Percentiles rank a stretch among this genome's conserved stretches.
Evolutionary conservation across 352 stramenopile genomes (phyloP).

Genomic region (Phytophthora fragariaefolia): DNA sequence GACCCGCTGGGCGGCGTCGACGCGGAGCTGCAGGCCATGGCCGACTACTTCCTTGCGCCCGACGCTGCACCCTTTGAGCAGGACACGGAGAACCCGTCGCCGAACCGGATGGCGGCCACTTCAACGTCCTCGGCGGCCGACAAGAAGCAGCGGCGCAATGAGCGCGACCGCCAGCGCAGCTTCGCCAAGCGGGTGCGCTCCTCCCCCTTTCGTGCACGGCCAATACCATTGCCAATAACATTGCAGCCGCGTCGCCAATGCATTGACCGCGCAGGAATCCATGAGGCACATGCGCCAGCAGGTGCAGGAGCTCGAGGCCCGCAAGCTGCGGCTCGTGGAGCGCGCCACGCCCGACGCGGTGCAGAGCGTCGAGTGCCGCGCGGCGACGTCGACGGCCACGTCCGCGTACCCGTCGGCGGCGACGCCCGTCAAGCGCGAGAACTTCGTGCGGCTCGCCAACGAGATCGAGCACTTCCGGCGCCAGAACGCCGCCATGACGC

Average conservation of each 20-base stretch:
- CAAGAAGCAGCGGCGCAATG: constrained; percentile 59
- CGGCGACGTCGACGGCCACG: neutral
- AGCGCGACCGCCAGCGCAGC: constrained; percentile 63
- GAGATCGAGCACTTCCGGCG: constrained; percentile 55
- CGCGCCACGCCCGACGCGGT: constrained; percentile 4
- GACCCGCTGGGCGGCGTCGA: constrained; percentile 11
- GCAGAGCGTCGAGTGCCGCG: constrained; percentile 14
- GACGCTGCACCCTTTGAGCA: constrained; percentile 12
- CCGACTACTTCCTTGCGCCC: constrained; percentile 26
- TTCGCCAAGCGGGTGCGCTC: constrained; percentile 55
- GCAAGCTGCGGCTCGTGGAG: constrained; percentile 50
- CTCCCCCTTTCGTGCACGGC: neutral
- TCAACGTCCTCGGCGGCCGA: neutral
- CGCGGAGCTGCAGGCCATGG: constrained; percentile 26
- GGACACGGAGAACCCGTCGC: constrained; percentile 21
- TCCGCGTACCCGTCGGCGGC: constrained; percentile 16
- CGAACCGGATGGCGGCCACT: constrained; percentile 6
- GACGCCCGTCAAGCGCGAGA: constrained; percentile 28
- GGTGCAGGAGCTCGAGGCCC: constrained; percentile 51
- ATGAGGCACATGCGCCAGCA: constrained; percentile 58
- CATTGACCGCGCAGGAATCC: constrained; percentile 36
- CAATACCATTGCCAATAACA: no score
- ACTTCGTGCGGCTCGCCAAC: constrained; percentile 52
- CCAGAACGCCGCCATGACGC: constrained; percentile 51
- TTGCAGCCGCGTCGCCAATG: no score